These are phyloP conservation scores for Penicillium canescens DNA, from an alignment of 495 filamentous ascomycete genomes.

Conservation along the genomic window DNA sequence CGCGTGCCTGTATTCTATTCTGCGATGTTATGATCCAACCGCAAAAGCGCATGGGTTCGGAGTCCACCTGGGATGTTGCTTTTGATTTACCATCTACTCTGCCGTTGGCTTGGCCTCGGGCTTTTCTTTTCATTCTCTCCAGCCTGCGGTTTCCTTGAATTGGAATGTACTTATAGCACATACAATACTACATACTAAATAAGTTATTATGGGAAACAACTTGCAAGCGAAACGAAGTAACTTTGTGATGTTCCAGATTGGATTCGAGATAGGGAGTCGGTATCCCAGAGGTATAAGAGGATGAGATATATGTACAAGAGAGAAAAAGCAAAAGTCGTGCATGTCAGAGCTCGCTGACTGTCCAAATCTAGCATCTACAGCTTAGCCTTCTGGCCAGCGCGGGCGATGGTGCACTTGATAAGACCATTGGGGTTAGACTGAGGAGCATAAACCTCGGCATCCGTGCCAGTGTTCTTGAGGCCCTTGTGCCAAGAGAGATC, in stretches of 20 bases:
- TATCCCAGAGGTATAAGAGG: slow-evolving; percentile 23
- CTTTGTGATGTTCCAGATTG: not conserved
- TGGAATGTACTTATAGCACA: slow-evolving; percentile 13
- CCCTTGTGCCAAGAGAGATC: slow-evolving; percentile 98
- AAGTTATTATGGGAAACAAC: not conserved
- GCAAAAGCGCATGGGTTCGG: slow-evolving; percentile 52
- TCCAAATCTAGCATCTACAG: slow-evolving; percentile 26
- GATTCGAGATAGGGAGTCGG: not conserved
- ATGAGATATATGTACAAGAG: slow-evolving; percentile 28
- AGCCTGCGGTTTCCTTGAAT: slow-evolving; percentile 8
- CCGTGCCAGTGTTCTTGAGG: slow-evolving; percentile 92
- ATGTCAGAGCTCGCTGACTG: slow-evolving; percentile 3
- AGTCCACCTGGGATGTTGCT: slow-evolving; percentile 37
- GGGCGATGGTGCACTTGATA: slow-evolving; percentile 90
- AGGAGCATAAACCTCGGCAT: slow-evolving; percentile 93
- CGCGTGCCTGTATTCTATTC: slow-evolving; percentile 34
- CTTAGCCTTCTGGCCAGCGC: slow-evolving; percentile 48
- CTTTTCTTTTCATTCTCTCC: slow-evolving; percentile 10
- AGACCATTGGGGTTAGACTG: slow-evolving; percentile 92
- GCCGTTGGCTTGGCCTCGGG: slow-evolving; percentile 3
- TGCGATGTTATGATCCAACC: slow-evolving; percentile 32
- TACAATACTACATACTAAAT: slow-evolving; percentile 10
- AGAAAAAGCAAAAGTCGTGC: slow-evolving; percentile 4
- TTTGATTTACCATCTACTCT: slow-evolving; percentile 17
- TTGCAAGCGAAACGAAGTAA: too few species aligned